phyloP scores from a whole-genome alignment of 441 rosid species.

The Capsella rubella region DNA sequence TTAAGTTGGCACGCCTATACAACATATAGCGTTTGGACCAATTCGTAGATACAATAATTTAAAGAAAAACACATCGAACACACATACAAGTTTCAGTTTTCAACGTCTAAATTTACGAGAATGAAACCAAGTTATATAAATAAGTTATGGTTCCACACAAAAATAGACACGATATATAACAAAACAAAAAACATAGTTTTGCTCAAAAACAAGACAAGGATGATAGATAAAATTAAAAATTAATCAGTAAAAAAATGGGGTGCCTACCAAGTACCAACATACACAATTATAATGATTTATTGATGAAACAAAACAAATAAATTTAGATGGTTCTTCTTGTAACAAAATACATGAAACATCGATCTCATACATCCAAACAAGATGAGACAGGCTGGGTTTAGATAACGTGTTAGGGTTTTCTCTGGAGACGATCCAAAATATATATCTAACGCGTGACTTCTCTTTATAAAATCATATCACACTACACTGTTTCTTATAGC shows the following conservation, averaged over 20 bases:
- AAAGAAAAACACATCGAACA: constrained; percentile 27
- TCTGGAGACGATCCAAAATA: constrained; percentile 19
- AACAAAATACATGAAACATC: constrained; percentile 36
- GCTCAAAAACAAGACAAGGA: constrained; percentile 38
- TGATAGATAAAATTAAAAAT: neutral
- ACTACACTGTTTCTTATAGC: neutral
- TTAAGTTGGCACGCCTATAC: constrained; percentile 31
- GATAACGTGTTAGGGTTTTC: constrained; percentile 23
- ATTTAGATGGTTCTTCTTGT: neutral
- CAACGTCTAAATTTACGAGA: constrained; percentile 38
- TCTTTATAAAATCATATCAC: constrained; percentile 13
- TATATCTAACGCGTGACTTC: constrained; percentile 7
- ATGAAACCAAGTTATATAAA: neutral
- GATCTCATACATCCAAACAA: constrained; percentile 41
- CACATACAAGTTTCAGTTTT: constrained; percentile 33
- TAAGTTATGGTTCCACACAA: neutral
- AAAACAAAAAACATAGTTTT: constrained; percentile 36
- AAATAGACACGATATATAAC: constrained; percentile 36
- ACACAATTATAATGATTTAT: constrained; percentile 11
- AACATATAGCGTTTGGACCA: constrained; percentile 38
- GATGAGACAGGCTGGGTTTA: constrained; percentile 34
- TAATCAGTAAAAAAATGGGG: constrained; percentile 22
- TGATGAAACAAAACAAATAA: neutral
- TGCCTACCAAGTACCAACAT: constrained; percentile 45
- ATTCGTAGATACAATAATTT: constrained; percentile 4